Base-by-base conservation (phyloP, 257 asterid species). In the Przewalskia tangutica region DNA sequence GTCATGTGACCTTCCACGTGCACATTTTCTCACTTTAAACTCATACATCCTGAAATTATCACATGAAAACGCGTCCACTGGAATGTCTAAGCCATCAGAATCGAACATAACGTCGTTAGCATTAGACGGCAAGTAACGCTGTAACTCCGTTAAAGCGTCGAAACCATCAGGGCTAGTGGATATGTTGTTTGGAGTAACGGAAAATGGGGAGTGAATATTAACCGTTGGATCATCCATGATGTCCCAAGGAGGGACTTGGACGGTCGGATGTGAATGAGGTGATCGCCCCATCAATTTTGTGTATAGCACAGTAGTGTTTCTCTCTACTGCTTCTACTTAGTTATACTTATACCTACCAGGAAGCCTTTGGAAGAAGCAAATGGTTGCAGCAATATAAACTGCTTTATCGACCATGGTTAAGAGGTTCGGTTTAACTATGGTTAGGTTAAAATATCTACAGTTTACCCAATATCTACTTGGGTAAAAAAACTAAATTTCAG, bases 31-130 rank as follows among this genome's bases (percentile, higher is more conserved):
- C 77, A 94, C 97, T 84, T 94, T 94, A 79, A 94, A 94, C 86
- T 94, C 98, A 81, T 86, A 91, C 92, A 94, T 94, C 7, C 98
- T 91, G 90, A 94, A 94, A 32, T 94, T 63, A 75, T 94, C 98
- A 85, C 93, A 90, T 2, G 97, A 92, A 91, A 91, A 94, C 2
- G 93, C 89, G 85, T 94, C 98, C 80, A 83, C 93, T 13, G 97
- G 93, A 58, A 91, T 83, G 59, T 90, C 97, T 54, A 89, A 83
- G 6, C 92, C 97, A 34, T 89, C 93, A 64, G 36, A 55, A 17
- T 82, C 85, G 9, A 65, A 56, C 3, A 80, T 86, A 56, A 62
- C 90, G 83, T 86, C 89, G 55, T 86, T 88, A 16, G 36, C 85
- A 81, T 91, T 92, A 1, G 95, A 87, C 64, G 97, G 97, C 2